These are phyloP conservation scores for Hibiscus trionum DNA, from an alignment of 345 rosid genomes.

Conservation along the genomic window DNA sequence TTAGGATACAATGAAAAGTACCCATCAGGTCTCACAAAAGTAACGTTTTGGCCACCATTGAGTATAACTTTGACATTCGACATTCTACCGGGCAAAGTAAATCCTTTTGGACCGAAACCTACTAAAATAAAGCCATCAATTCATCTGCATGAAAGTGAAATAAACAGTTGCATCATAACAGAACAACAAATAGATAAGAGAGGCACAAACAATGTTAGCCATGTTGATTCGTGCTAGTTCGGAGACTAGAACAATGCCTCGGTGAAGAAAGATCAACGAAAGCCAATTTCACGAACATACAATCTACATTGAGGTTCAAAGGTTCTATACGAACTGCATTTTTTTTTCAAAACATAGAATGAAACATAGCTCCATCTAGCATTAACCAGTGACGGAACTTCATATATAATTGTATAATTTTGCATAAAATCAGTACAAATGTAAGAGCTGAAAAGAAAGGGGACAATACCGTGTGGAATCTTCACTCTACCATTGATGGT, in stretches of 20 bases:
- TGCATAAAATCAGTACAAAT: not conserved
- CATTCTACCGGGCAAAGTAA: constrained; percentile 53
- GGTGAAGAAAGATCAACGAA: too few species aligned
- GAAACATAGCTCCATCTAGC: not conserved
- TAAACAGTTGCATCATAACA: not conserved
- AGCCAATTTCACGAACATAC: too few species aligned
- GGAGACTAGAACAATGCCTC: too few species aligned
- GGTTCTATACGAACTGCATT: not conserved
- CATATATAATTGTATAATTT: not conserved
- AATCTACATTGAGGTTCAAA: too few species aligned
- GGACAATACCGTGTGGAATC: constrained; percentile 45
- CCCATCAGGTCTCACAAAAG: constrained; percentile 90
- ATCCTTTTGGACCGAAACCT: constrained; percentile 33
- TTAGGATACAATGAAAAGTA: constrained; percentile 62
- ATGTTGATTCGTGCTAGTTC: too few species aligned
- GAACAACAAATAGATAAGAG: not conserved
- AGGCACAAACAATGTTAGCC: too few species aligned
- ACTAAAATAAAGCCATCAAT: constrained; percentile 15
- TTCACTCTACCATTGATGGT: constrained; percentile 71
- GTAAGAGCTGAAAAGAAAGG: not conserved
- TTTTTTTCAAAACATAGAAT: not conserved
- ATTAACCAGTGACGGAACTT: not conserved
- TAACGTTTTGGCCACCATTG: constrained; percentile 66
- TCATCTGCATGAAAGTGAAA: not conserved
- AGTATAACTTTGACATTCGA: constrained; percentile 73